Evolutionary conservation across 2,329 filamentous ascomycete genomes (phyloP), one percentile per base, ranked within the genome.

Genomic region (Fusarium gaditjirri): DNA sequence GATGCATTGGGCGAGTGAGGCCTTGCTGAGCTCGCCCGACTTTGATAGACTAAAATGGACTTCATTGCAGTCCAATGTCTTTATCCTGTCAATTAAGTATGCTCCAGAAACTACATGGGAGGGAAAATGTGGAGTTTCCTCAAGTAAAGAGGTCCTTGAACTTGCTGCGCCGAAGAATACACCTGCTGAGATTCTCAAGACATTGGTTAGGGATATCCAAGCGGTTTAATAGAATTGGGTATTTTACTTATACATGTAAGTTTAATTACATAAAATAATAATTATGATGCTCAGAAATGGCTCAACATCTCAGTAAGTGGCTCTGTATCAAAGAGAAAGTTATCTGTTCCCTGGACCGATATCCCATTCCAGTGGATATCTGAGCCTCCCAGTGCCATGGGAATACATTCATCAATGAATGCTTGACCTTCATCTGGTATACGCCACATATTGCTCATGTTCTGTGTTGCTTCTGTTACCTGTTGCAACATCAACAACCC

Each of bases 311-410:
- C 53, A 0, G 39, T 42, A 3, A 61, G 59, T 14, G 54, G 53
- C 53, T 61, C 59, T 5, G 53, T 61, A 31, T 61, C 59, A 7
- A 61, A 61, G 19, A 61, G n/a, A n/a, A 61, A 59, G 10, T 39
- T 61, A 10, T 61, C 59, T 3, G 59, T 61, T 33, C 53, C 41
- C 8, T 61, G 59, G 1, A 61, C 41, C 2, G 39, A 44, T 23
- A 61, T 27, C 1, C 41, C 59, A 33, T 39, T 46, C 53, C 59
- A 61, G 33, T 61, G 39, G 2, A 46, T 8, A 16, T 61, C 53
- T 1, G n/a, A 25, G 2, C n/a, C 38, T 1, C n/a, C 41, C 5
- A 59, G 7, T 2, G 52, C 6, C 10, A 58, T 25, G 5, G 58
- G 39, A 0, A 44, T 3, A 16, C 31, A 12, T 6, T 61, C 59